Evolutionary conservation across 352 stramenopile genomes (phyloP), one percentile per base, ranked within the genome.

Genomic region (Phytophthora vignae): DNA sequence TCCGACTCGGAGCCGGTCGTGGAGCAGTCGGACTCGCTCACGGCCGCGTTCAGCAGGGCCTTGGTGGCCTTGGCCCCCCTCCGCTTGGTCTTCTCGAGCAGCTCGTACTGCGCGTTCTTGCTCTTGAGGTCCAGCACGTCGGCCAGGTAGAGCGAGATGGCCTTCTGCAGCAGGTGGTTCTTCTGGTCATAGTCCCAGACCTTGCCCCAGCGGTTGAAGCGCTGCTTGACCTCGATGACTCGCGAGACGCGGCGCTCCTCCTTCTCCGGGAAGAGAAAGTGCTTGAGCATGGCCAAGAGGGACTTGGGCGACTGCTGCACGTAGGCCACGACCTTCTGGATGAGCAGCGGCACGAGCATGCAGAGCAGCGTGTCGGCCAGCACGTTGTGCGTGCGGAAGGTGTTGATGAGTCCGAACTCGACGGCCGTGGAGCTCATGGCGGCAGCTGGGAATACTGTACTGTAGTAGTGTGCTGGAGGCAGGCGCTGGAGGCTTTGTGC

Each of bases 301-400:
- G 58, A 67, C 44, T 56, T 55, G 12, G 44, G 33, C 33, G 75
- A 79, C 42, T 66, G 31, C 44, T 75, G 59, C 67, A 81, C 36
- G 55, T 77, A 77, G 12, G 63, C 60, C 22, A 76, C 67, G 57
- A 79, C 53, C 59, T 74, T 70, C 58, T 88, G 82, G 60, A 88
- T 81, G 52, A 89, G 62, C 42, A 87, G 54, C 25, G 84, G 84
- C 50, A 91, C 78, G 19, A 77, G 48, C 71, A 91, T 79, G 71
- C 83, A 91, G 60, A 89, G 67, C 60, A 91, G 67, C 57, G 83
- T 77, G 67, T 92, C 82, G 10, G 87, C 31, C 59, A 87, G 59
- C 10, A 85, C 64, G 60, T 87, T 81, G 69, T 78, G 69, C 14
- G 81, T 90, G 64, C 78, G 73, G 50, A 87, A 71, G 44, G 78